Evolutionary conservation across 306 rosid genomes (phyloP), one percentile per base, ranked within the genome.

Genomic region (Senna siamea): DNA sequence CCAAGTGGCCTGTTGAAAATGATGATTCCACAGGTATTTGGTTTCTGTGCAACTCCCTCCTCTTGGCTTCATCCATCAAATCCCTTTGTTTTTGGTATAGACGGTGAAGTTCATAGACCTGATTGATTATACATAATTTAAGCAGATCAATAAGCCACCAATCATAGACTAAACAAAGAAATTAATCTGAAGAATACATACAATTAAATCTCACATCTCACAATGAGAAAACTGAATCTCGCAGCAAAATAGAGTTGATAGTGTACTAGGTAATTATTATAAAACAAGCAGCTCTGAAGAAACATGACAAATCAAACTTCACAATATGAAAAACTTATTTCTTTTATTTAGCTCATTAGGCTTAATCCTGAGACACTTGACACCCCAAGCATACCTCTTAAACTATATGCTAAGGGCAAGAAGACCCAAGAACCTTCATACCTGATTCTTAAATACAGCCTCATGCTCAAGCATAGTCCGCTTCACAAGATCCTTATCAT

Each of bases 61-160:
- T 85, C 79, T 79, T 84, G 35, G 74, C 69, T 48, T 90, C 97
- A 52, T 79, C 90, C 99, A 94, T 94, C 89, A 92, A 81, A 83
- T 92, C 96, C 79, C 79, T 90, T 50, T 94, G 99, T 77, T 68
- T 94, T 89, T 85, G 80, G 84, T 94, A 94, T 64, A 94, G 64
- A 19, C 96, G 95, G 75, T 94, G 98, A 73, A 94, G 95, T 81
- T 92, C 98, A 48, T 56, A 52, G 67, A 94, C 99, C 99, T 92
- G 90, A 34, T 77, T 63, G 58, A 77, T 70, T 74, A 69, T 38
- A 80, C 62, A 75, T 54, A 61, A 26, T 44, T 32, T 48, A 66
- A 61, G 67, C 30, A 75, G 57, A 47, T 79, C 66, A 82, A 52
- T 48, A 81, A 43, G 69, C 54, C 72, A 56, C 41, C 44, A 67